Evolutionary conservation across 345 rosid genomes (phyloP).

Genomic region (Eucalyptus curtisii): DNA sequence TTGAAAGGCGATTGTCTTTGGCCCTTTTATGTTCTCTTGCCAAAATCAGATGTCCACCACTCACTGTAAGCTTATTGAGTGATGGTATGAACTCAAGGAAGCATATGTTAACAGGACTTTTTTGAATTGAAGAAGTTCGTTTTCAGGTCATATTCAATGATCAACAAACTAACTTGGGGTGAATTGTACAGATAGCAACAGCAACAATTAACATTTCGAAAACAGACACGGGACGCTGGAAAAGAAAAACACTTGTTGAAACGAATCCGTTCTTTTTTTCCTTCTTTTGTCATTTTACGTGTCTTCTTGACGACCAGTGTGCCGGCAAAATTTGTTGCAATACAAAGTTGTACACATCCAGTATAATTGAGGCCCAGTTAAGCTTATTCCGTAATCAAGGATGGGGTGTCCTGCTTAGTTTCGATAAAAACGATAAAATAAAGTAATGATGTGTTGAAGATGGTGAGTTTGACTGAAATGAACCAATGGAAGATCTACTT

Average conservation of each 20-base stretch:
- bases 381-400: background rate
- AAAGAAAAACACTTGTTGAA: background rate
- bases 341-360: background rate
- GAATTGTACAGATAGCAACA: background rate
- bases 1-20: background rate
- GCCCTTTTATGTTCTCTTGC: background rate
- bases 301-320: rapidly evolving
- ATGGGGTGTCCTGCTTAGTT: background rate
- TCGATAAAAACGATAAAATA: background rate
- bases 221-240: background rate
- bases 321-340: background rate
- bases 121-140: background rate
- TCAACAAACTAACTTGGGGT: background rate
- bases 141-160: background rate
- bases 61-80: background rate
- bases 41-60: background rate
- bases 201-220: background rate
- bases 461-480: background rate
- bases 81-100: background rate
- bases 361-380: background rate
- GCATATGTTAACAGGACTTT: background rate
- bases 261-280: background rate
- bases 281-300: background rate
- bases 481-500: background rate
- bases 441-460: background rate